Evolutionary conservation across 1,139 yeast species (phyloP).

Genomic region (Blastobotrys petasosporus): DNA sequence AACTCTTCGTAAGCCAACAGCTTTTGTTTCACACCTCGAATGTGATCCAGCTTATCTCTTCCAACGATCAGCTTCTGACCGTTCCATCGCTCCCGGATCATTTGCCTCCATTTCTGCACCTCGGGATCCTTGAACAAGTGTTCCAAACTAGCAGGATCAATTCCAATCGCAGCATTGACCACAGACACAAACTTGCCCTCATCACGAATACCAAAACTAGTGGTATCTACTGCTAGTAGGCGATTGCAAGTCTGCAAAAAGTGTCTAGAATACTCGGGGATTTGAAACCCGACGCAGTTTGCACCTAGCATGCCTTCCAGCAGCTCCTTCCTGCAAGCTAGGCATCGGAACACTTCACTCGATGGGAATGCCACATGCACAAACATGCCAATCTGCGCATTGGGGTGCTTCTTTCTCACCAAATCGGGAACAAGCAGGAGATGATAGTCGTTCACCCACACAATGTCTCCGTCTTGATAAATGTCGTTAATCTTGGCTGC

Average conservation of each 20-base stretch:
- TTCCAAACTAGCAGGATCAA: conserved; percentile 60
- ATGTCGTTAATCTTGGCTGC: conserved; percentile 68
- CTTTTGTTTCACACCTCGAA: conserved; percentile 86
- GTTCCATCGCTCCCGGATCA: conserved; percentile 76
- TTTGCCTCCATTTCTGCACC: conserved; percentile 62
- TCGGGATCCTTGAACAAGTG: conserved; percentile 42
- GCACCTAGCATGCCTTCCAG: conserved; percentile 86
- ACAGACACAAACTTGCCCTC: conserved; percentile 65
- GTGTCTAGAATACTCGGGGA: conserved; percentile 88
- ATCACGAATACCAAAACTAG: conserved; percentile 64
- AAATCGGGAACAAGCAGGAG: conserved; percentile 77
- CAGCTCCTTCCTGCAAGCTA: conserved; percentile 76
- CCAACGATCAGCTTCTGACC: conserved; percentile 67
- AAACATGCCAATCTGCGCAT: conserved; percentile 86
- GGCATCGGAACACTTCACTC: conserved; percentile 88
- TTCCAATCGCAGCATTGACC: conserved; percentile 75
- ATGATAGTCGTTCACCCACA: conserved; percentile 96
- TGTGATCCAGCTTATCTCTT: conserved; percentile 80
- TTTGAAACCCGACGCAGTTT: conserved; percentile 82
- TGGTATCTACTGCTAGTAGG: conserved; percentile 73
- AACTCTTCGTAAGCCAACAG: conserved; percentile 80
- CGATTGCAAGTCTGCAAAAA: conserved; percentile 87
- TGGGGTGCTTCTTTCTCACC: conserved; percentile 69
- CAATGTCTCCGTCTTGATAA: conserved; percentile 62
- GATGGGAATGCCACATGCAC: conserved; percentile 94